phyloP scores from a whole-genome alignment of 768 basidiomycete species.

The Termitomyces sp. region DNA sequence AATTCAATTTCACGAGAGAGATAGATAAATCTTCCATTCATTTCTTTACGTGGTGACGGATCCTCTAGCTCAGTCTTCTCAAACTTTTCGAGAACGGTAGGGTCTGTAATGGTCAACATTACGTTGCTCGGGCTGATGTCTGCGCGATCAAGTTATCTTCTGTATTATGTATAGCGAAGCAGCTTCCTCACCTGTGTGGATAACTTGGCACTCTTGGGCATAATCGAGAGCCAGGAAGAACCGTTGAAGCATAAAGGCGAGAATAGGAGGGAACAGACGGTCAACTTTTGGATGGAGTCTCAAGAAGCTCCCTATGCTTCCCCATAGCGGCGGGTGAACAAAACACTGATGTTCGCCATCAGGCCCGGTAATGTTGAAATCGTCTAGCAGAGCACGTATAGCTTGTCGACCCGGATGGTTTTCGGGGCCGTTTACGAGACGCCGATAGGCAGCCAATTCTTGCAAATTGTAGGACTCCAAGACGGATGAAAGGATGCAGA shows the following conservation, averaged over 20 bases:
- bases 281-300: not conserved
- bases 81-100: not conserved
- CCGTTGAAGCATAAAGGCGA: not conserved
- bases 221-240: not conserved
- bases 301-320: not conserved
- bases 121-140: not conserved
- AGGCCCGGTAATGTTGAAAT: not conserved
- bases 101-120: not conserved
- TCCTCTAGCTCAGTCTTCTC: conserved; percentile 9
- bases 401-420: not conserved
- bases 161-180: not conserved
- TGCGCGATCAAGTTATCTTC: not conserved
- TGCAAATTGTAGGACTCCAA: not conserved
- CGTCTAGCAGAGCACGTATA: not conserved
- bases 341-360: not conserved
- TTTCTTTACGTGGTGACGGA: conserved; percentile 13
- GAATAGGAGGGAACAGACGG: not conserved
- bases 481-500: not conserved
- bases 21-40: conserved; percentile 11
- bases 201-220: not conserved
- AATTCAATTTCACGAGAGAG: conserved; percentile 3
- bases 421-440: not conserved
- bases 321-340: not conserved
- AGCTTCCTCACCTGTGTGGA: not conserved
- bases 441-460: not conserved